Percentiles rank a stretch among this genome's conserved stretches.
Conservation (phyloP, 345 rosid genomes). For the Hibiscus mutabilis region DNA sequence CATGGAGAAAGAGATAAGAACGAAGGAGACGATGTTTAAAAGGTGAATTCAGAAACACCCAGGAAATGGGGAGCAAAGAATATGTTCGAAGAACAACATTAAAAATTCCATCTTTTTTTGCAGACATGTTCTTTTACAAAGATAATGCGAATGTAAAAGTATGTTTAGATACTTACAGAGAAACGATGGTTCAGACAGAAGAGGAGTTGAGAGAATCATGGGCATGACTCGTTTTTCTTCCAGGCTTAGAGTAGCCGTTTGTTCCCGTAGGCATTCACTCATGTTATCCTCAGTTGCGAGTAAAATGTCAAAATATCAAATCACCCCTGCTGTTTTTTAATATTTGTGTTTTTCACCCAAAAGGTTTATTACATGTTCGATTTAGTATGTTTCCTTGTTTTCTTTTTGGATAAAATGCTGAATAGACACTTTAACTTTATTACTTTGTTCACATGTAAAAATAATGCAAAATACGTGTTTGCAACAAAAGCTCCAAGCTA, state of each 20-base stretch:
- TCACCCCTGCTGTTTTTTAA: conserved; percentile 5
- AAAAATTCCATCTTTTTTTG: background rate
- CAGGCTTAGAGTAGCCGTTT: background rate
- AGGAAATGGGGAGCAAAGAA: background rate
- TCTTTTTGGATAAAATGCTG: no score
- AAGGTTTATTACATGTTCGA: background rate
- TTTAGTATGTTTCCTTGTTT: background rate
- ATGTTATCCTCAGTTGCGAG: conserved; percentile 21
- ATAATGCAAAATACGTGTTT: no score
- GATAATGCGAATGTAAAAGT: background rate
- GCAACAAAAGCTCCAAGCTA: no score
- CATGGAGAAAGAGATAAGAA: background rate
- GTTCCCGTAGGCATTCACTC: background rate
- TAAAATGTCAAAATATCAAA: conserved; percentile 13
- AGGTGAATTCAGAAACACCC: background rate
- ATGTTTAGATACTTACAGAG: conserved; percentile 22
- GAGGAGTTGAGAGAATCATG: conserved; percentile 29
- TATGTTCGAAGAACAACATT: background rate
- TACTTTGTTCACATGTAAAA: no score
- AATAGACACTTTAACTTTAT: no score
- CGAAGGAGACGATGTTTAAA: background rate
- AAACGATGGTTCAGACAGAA: conserved; percentile 18
- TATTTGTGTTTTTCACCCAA: background rate
- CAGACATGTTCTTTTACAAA: background rate
- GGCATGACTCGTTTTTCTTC: conserved; percentile 27